Evolutionary conservation across 345 rosid species (phyloP), one percentile per base, ranked within the genome.

Genomic region (Melaleuca alternifolia): DNA sequence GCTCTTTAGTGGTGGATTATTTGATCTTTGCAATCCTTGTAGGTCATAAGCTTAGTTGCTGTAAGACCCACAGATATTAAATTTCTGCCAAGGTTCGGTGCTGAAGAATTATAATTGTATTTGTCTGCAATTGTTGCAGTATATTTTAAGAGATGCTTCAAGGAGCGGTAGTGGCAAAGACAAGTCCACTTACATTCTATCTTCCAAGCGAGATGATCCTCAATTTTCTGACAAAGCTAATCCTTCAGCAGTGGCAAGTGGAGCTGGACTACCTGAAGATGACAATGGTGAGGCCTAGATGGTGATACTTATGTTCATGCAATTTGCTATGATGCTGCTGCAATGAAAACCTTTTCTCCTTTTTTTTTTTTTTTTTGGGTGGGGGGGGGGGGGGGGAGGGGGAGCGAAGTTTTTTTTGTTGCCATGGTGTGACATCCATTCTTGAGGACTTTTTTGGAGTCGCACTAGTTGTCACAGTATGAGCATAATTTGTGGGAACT

Each of bases 191-290:
- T 86, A 89, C 87, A 85, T 86, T 54, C 88, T 89, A 62, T 90
- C 90, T 89, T 83, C 94, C 57, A 92, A 88, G 88, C 89, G 86
- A 84, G 94, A 93, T 92, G 94, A 88, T 62, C 92, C 83, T 26
- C 92, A 88, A 76, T 84, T 83, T 89, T 88, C 93, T 82, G 93
- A 91, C 33, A 93, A 90, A 90, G 85, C 89, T 89, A 75, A 85
- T 50, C n/a, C 84, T 53, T 86, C 86, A 54, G 84, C 84, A 83
- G 85, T 90, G 87, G 87, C 90, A 82, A 75, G 88, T 90, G 94
- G 92, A 87, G 62, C 85, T 85, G 94, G 90, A 87, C 83, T 65
- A 14, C 84, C 86, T 61, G 93, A 91, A 85, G 91, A 90, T 86
- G 94, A 91, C 89, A 91, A 87, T 83, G 95, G 96, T 94, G 90